Evolutionary conservation across 192 early-diverging fungal species (phyloP), one percentile per base, ranked within the genome.

Genomic region (Gamsiella multidivaricata): DNA sequence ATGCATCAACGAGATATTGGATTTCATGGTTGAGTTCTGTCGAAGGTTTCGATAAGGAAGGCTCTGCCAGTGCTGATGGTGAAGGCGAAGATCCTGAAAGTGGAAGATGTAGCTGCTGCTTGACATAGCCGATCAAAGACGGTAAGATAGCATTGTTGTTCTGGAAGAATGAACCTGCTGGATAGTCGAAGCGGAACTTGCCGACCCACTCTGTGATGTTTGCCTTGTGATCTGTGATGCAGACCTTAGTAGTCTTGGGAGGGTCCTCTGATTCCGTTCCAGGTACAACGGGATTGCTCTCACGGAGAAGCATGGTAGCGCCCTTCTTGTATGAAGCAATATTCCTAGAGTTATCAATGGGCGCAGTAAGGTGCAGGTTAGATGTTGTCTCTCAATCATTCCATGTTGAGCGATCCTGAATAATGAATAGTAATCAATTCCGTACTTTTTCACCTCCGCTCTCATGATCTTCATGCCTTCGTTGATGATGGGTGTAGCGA

Each of bases 161-260:
- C 65, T 92, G 91, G 81, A 88, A 92, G 62, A 92, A 91, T 18
- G 85, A 85, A 15, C 87, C 85, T 47, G 88, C 86, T 2, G 89
- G 89, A 65, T 86, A 87, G 47, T 82, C 83, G 58, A 92, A 87
- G 34, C 87, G 84, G 52, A 85, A 70, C 25, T 86, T 83, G 4
- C 73, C 83, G 36, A 88, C 85, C 54, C 83, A 81, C 46, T 88
- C 87, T 31, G 84, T 86, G 34, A 88, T 84, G 61, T 69, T 83
- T 32, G 71, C 82, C 61, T 85, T 88, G 47, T 81, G 85, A 26
- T 88, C 82, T 8, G 84, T 74, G n/a, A 86, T 70, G 28, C 80
- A 88, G 47, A 79, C 76, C 76, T 85, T 86, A 32, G 63, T 73
- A 28, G 85, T 75, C 23, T 80, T 61, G 1, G 79, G 73, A 17